phyloP scores from a whole-genome alignment of 345 rosid species.

The Populus tremula region DNA sequence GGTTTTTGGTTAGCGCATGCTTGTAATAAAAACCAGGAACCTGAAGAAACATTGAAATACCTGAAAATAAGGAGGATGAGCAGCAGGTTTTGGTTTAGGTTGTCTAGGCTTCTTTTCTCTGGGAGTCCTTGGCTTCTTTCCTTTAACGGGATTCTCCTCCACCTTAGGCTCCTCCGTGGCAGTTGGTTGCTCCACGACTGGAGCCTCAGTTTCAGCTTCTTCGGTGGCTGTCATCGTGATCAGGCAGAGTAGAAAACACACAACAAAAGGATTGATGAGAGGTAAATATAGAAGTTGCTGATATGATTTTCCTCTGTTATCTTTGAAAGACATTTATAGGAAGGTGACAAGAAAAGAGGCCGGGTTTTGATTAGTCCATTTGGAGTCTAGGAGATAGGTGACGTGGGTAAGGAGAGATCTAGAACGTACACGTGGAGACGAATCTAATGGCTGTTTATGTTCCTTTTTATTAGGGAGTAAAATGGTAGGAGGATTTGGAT shows the following conservation, averaged over 20 bases:
- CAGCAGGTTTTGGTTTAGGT: conserved; percentile 44
- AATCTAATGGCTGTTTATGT: conserved; percentile 17
- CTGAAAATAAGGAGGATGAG: conserved; percentile 86
- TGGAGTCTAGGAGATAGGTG: conserved; percentile 29
- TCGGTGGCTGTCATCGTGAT: conserved; percentile 25
- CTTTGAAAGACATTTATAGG: conserved; percentile 33
- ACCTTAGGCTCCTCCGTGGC: conserved; percentile 33
- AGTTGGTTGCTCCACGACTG: conserved; percentile 13
- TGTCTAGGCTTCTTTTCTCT: conserved; percentile 42
- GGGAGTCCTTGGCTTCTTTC: conserved; percentile 34
- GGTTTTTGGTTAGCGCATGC: conserved; percentile 39
- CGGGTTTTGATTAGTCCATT: conserved; percentile 26
- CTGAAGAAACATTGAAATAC: conserved; percentile 10
- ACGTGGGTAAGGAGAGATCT: conserved; percentile 33
- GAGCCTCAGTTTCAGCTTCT: conserved; percentile 32
- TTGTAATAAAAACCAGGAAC: not conserved
- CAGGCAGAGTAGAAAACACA: too few species aligned
- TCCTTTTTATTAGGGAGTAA: not conserved
- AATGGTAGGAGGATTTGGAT: not conserved
- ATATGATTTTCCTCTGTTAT: not conserved
- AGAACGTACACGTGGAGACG: conserved; percentile 44
- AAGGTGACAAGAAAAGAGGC: not conserved
- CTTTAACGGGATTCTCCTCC: conserved; percentile 31
- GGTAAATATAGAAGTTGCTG: not conserved
- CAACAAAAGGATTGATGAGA: too few species aligned